A percentile compares a stretch with the other conserved stretches of the same genome.
These are phyloP conservation scores for Escallonia herrerae DNA, from an alignment of 129 eudicot species.

Conservation along the genomic window DNA sequence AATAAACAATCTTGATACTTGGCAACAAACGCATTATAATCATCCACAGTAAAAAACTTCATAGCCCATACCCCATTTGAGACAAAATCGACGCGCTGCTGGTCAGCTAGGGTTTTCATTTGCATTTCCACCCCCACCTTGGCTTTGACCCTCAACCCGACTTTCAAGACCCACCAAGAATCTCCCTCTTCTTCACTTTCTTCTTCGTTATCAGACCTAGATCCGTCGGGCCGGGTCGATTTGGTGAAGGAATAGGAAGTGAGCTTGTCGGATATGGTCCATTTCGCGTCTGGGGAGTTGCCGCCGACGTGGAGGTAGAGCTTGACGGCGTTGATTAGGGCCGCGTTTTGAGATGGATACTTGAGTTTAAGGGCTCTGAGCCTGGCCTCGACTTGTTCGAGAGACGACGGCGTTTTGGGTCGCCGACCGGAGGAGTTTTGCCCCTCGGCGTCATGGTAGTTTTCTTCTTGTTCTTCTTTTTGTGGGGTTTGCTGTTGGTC, in stretches of 20 bases:
- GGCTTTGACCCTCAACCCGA: slow-evolving; percentile 60
- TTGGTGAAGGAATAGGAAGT: slow-evolving; percentile 42
- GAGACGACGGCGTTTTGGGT: slow-evolving; percentile 57
- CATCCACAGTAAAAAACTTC: slow-evolving; percentile 49
- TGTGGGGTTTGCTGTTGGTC: slow-evolving; percentile 20
- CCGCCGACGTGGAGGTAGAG: slow-evolving; percentile 61
- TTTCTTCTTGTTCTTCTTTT: slow-evolving; percentile 32
- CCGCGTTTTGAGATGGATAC: slow-evolving; percentile 27
- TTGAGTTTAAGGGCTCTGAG: slow-evolving; percentile 70
- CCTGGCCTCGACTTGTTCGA: slow-evolving; percentile 64
- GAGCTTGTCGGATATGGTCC: slow-evolving; percentile 47
- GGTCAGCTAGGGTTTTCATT: slow-evolving; percentile 60
- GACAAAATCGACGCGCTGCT: slow-evolving; percentile 62
- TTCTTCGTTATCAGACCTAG: slow-evolving; percentile 26
- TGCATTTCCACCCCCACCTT: slow-evolving; percentile 52
- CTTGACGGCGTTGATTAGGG: slow-evolving; percentile 37
- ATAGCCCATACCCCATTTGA: slow-evolving; percentile 74
- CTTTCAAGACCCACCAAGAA: slow-evolving; percentile 58
- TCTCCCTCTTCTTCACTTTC: slow-evolving; percentile 31
- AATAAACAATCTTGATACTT: slow-evolving; percentile 74
- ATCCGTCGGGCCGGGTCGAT: slow-evolving; percentile 6
- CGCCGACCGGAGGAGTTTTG: slow-evolving; percentile 20
- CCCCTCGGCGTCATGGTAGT: slow-evolving; percentile 23
- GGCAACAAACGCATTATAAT: slow-evolving; percentile 38
- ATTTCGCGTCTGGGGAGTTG: slow-evolving; percentile 44